Percentiles rank a stretch among this genome's conserved stretches.
phyloP scores from a whole-genome alignment of 108 stramenopile species.

The Discostella stelligeroides region DNA sequence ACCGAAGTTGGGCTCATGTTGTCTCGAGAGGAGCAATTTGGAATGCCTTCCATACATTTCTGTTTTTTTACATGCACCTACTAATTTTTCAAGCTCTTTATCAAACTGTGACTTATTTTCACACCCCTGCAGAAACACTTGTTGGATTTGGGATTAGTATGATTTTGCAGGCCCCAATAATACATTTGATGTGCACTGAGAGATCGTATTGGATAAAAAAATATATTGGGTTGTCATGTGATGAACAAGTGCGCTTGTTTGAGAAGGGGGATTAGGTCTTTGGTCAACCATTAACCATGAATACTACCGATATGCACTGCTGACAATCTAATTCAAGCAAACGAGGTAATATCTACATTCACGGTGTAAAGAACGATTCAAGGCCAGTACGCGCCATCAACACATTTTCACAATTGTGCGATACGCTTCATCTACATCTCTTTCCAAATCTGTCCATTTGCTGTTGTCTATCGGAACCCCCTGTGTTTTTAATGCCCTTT shows the following conservation, averaged over 20 bases:
- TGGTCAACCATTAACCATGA: too few relatives aligned
- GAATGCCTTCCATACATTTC: conserved; percentile 33
- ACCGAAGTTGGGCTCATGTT: not conserved
- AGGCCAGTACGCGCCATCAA: conserved; percentile 1
- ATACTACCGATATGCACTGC: not conserved
- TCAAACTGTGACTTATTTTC: conserved; percentile 80
- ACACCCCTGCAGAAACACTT: conserved; percentile 65
- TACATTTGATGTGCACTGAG: conserved; percentile 46
- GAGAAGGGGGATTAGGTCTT: conserved; percentile 15
- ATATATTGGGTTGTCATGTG: conserved; percentile 28
- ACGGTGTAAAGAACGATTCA: too few relatives aligned
- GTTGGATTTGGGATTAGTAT: conserved; percentile 73
- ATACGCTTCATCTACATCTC: conserved; percentile 56
- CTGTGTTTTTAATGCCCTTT: conserved; percentile 37
- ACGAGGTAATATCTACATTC: conserved; percentile 4
- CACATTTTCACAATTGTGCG: conserved; percentile 37
- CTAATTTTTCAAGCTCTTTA: conserved; percentile 63
- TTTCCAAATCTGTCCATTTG: conserved; percentile 76
- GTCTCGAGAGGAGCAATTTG: conserved; percentile 3
- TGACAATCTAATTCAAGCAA: not conserved
- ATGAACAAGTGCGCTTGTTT: too few relatives aligned
- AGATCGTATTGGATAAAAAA: conserved; percentile 9
- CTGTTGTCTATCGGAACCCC: conserved; percentile 58
- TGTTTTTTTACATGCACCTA: conserved; percentile 68
- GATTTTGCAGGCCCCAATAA: conserved; percentile 67